A percentile compares a stretch with the other conserved stretches of the same genome.
Evolutionary conservation across 345 rosid genomes (phyloP).

Genomic region (Eucalyptus lansdowneana): DNA sequence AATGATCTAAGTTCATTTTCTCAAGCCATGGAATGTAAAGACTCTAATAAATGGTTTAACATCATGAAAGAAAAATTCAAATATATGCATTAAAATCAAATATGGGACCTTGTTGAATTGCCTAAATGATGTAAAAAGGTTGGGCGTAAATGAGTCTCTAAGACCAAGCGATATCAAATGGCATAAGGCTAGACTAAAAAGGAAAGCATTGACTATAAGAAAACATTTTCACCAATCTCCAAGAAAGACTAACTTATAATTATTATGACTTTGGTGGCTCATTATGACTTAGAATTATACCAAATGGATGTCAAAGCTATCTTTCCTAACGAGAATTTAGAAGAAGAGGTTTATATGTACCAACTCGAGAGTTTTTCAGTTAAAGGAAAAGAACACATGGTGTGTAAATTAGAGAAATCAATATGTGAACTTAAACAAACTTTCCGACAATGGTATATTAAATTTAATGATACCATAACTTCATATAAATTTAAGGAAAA

Average conservation of each 20-base stretch:
- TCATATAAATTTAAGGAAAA: no score
- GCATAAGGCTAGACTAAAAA: rapidly evolving
- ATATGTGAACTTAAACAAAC: background rate
- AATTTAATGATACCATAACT: no score
- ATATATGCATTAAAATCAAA: background rate
- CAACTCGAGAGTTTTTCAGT: rapidly evolving
- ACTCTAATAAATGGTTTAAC: background rate
- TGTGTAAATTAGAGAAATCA: no score
- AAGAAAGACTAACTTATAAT: no score
- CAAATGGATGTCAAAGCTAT: rapidly evolving
- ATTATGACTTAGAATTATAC: background rate
- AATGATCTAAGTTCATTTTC: background rate
- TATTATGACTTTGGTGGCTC: rapidly evolving
- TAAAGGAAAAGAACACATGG: background rate
- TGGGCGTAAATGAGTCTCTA: rapidly evolving
- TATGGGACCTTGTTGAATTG: background rate
- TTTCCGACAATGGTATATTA: rapidly evolving
- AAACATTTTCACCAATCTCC: rapidly evolving
- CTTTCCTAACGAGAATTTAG: no score
- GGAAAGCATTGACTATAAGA: rapidly evolving
- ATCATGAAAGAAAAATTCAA: background rate
- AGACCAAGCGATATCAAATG: rapidly evolving
- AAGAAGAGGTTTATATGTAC: background rate
- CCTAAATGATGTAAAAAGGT: background rate
- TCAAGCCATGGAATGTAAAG: background rate